Conservation (phyloP, 2,329 filamentous ascomycete species). For the Macrophomina pseudophaseolina region DNA sequence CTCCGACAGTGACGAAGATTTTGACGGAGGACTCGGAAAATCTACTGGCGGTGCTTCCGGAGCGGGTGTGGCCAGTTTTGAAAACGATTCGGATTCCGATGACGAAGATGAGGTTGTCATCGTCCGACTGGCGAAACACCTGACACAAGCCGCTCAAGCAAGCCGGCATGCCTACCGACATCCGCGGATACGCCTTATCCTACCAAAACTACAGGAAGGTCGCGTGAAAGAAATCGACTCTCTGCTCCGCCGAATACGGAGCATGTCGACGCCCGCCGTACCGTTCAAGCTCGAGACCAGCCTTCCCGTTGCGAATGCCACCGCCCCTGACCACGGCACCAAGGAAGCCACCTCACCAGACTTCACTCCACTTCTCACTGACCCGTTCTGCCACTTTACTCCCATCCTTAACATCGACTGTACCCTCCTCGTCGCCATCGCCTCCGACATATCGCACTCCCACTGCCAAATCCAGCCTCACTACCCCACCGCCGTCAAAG, state of each 20-base stretch:
- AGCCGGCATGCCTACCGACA: slow-evolving; percentile 46
- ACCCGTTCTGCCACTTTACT: slow-evolving; percentile 47
- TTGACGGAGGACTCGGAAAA: slow-evolving; percentile 44
- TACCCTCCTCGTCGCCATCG: slow-evolving; percentile 73
- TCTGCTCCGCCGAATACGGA: slow-evolving; percentile 61
- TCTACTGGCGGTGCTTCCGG: slow-evolving; percentile 35
- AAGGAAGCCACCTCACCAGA: slow-evolving; percentile 30
- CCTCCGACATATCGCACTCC: slow-evolving; percentile 74
- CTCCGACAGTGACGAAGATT: slow-evolving; percentile 52
- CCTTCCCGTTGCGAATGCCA: slow-evolving; percentile 32
- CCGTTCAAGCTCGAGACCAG: slow-evolving; percentile 1
- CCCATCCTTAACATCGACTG: slow-evolving; percentile 65
- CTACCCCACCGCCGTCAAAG: slow-evolving; percentile 64
- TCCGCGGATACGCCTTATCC: slow-evolving; percentile 64
- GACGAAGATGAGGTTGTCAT: slow-evolving; percentile 61
- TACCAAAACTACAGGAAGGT: slow-evolving; percentile 63
- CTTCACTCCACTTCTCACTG: slow-evolving; percentile 42
- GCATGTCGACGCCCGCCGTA: slow-evolving; percentile 46
- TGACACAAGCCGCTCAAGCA: slow-evolving; percentile 62
- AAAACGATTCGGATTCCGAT: slow-evolving; percentile 57
- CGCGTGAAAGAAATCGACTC: slow-evolving; percentile 60
- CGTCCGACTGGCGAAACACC: slow-evolving; percentile 63
- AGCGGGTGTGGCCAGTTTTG: slow-evolving; percentile 50
- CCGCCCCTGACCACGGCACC: slow-evolving; percentile 30
- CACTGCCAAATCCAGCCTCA: slow-evolving; percentile 54